Percentiles rank a stretch among this genome's conserved stretches.
Evolutionary conservation across 495 filamentous ascomycete genomes (phyloP).

Genomic region (Trichoderma parareesei): DNA sequence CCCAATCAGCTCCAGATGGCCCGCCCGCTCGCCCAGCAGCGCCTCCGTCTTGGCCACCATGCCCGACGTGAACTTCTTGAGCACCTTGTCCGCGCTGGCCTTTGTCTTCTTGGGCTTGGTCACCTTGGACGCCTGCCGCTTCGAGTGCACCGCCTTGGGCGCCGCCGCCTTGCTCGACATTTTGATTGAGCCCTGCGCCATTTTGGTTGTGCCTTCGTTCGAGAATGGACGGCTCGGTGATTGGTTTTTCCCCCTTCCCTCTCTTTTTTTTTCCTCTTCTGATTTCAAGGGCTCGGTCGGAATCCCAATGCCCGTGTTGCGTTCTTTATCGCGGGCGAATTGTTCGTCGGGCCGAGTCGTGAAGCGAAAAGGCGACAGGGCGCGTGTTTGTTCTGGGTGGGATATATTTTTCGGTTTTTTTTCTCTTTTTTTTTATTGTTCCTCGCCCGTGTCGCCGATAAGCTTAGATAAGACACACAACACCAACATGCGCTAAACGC

Average conservation of each 20-base stretch:
- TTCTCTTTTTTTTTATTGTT: background rate
- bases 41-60: constrained; percentile 36
- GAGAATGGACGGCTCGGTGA: background rate
- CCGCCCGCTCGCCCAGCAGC: constrained; percentile 38
- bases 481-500: background rate
- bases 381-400: background rate
- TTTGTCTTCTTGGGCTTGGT: constrained; percentile 29
- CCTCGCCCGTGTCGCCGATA: background rate
- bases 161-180: constrained; percentile 24
- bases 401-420: background rate
- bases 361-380: background rate
- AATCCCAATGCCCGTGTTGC: no score
- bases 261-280: background rate
- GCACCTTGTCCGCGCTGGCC: constrained; percentile 31
- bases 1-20: constrained; percentile 42
- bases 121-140: constrained; percentile 22
- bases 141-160: constrained; percentile 26
- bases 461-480: background rate
- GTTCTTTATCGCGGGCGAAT: no score
- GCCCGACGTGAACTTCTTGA: constrained; percentile 34
- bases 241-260: background rate
- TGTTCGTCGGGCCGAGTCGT: background rate
- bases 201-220: constrained; percentile 14
- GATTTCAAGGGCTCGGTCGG: no score
- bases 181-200: constrained; percentile 40